phyloP scores from a whole-genome alignment of 2,329 filamentous ascomycete genomes.

The Didymosphaeria variabile region DNA sequence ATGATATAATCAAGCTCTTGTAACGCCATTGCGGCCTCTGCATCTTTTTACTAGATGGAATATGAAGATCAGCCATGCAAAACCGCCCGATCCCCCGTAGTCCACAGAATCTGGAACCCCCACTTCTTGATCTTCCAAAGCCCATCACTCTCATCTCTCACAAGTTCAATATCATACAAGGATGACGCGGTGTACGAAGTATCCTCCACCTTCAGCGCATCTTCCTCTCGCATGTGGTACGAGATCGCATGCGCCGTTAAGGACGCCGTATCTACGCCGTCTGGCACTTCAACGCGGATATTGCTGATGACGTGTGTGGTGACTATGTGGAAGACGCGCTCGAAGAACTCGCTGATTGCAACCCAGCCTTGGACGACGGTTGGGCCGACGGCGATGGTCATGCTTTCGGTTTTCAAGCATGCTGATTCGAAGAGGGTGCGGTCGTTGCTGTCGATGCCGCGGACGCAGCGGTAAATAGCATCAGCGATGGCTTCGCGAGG shows the following conservation, averaged over 20 bases:
- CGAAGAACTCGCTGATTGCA: conserved; percentile 26
- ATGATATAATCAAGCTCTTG: background rate
- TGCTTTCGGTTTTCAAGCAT: conserved; percentile 28
- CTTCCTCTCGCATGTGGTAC: conserved; percentile 32
- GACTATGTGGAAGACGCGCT: conserved; percentile 26
- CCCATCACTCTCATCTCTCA: conserved; percentile 26
- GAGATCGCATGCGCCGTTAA: conserved; percentile 31
- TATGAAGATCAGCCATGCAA: conserved; percentile 11
- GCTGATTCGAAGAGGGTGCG: conserved; percentile 30
- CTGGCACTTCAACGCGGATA: conserved; percentile 29
- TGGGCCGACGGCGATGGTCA: conserved; percentile 27
- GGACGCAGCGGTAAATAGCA: conserved; percentile 32
- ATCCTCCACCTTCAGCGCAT: conserved; percentile 28
- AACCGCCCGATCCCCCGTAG: conserved; percentile 28
- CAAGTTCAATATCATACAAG: conserved; percentile 31
- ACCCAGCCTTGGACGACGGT: conserved; percentile 27
- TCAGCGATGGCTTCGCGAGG: conserved; percentile 35
- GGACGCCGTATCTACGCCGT: conserved; percentile 25
- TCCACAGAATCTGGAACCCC: conserved; percentile 32
- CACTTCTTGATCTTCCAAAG: conserved; percentile 42
- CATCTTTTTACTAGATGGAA: background rate
- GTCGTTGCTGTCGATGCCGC: conserved; percentile 36
- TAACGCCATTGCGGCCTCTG: background rate
- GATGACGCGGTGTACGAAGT: conserved; percentile 31
- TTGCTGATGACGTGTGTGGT: conserved; percentile 38